Percentiles rank a stretch among this genome's conserved stretches.
Evolutionary conservation across 2,329 filamentous ascomycete genomes (phyloP).

Genomic region (Fusarium illudens): DNA sequence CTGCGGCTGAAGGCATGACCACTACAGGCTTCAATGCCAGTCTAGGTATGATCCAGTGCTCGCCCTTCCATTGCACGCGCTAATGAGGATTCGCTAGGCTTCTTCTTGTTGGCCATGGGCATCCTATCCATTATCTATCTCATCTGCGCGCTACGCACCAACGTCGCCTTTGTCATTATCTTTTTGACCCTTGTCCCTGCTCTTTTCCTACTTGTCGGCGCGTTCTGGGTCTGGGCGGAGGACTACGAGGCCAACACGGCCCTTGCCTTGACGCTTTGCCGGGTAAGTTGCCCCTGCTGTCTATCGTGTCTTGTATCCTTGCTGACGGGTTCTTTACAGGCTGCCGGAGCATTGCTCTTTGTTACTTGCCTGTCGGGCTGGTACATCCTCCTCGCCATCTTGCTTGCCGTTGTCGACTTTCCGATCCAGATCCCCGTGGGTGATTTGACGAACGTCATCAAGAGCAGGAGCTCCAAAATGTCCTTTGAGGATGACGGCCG

Average conservation of each 20-base stretch:
- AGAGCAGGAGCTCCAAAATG: slow-evolving; percentile 39
- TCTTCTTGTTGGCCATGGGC: slow-evolving; percentile 71
- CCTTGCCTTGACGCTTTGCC: slow-evolving; percentile 1
- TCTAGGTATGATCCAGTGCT: slow-evolving; percentile 54
- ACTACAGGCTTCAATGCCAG: slow-evolving; percentile 61
- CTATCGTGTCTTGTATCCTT: rapidly evolving
- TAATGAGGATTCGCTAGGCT: slow-evolving; percentile 47
- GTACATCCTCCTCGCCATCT: slow-evolving; percentile 62
- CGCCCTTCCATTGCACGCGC: too few relatives aligned
- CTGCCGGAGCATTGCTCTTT: slow-evolving; percentile 58
- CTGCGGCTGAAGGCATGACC: slow-evolving; percentile 51
- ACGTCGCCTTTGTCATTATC: slow-evolving; percentile 74
- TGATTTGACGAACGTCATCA: slow-evolving; percentile 58
- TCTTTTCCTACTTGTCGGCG: slow-evolving; percentile 67
- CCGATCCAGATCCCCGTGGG: slow-evolving; percentile 63
- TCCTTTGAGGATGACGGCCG: neutral
- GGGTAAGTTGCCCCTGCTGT: neutral
- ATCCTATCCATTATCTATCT: slow-evolving; percentile 71
- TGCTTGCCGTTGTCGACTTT: slow-evolving; percentile 63
- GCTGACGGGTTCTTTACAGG: slow-evolving; percentile 36
- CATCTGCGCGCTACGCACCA: slow-evolving; percentile 74
- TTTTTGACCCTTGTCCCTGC: slow-evolving; percentile 67
- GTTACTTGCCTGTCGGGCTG: slow-evolving; percentile 59
- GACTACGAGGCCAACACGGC: slow-evolving; percentile 32
- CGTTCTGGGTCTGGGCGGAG: slow-evolving; percentile 64